Percentiles rank a stretch among this genome's conserved stretches.
Conservation (phyloP, 1,139 yeast genomes). For the Yamadazyma atmosphaerica region DNA sequence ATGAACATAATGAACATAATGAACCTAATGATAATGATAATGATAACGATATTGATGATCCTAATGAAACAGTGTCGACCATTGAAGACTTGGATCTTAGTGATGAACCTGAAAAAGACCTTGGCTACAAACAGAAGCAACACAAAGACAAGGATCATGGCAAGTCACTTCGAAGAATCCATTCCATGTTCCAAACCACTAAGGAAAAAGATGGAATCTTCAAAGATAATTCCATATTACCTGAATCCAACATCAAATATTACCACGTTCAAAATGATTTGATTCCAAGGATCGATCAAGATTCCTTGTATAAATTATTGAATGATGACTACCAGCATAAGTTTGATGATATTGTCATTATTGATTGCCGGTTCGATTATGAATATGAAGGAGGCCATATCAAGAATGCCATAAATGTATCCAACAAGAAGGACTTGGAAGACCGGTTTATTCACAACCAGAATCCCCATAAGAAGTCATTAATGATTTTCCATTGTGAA, state of each 20-base stretch:
- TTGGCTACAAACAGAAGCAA: constrained; percentile 2
- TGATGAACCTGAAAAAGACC: constrained; percentile 10
- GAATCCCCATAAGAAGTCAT: constrained; percentile 24
- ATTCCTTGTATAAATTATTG: constrained; percentile 62
- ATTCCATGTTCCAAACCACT: constrained; percentile 59
- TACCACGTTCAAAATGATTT: constrained; percentile 55
- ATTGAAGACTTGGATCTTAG: constrained; percentile 15
- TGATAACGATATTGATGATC: constrained; percentile 17
- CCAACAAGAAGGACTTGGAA: constrained; percentile 69
- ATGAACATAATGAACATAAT: neutral
- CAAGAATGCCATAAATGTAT: constrained; percentile 74
- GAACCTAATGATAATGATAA: constrained; percentile 15
- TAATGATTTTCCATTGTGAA: constrained; percentile 90
- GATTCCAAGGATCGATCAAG: constrained; percentile 71
- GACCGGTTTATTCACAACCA: constrained; percentile 33
- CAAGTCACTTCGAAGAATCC: constrained; percentile 51
- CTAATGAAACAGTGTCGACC: constrained; percentile 13
- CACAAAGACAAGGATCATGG: constrained; percentile 4
- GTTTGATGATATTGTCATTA: constrained; percentile 61
- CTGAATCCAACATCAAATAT: constrained; percentile 44
- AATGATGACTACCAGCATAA: constrained; percentile 52
- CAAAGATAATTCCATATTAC: constrained; percentile 38
- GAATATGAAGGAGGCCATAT: constrained; percentile 95
- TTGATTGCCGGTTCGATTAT: constrained; percentile 92
- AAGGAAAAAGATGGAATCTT: constrained; percentile 34